A percentile compares a stretch with the other conserved stretches of the same genome.
Evolutionary conservation across 1,139 yeast species (phyloP).

Genomic region (Geotrichum siamense): DNA sequence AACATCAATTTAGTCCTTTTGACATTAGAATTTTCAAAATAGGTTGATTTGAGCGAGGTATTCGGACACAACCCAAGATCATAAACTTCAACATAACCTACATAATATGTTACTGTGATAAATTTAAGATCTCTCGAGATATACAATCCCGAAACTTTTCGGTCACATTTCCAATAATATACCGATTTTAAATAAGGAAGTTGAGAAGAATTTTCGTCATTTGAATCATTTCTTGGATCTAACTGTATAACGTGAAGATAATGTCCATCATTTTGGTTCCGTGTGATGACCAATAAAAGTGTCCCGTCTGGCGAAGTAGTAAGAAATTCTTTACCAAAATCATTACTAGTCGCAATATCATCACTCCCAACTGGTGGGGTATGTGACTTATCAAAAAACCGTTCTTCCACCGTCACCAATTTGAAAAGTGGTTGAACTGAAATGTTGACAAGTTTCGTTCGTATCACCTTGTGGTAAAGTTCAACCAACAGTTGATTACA

Average conservation of each 20-base stretch:
- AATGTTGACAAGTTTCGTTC: conserved; percentile 12
- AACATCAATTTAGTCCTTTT: conserved; percentile 16
- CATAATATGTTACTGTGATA: conserved; percentile 16
- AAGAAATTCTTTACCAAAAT: conserved; percentile 16
- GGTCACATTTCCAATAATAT: conserved; percentile 15
- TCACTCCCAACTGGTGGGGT: no score
- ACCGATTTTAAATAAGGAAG: conserved; percentile 12
- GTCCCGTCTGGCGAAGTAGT: conserved; percentile 17
- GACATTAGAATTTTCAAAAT: background rate
- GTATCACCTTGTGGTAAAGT: conserved; percentile 14
- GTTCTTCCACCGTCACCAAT: conserved; percentile 6
- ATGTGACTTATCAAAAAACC: no score
- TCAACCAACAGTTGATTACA: conserved; percentile 8
- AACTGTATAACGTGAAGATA: conserved; percentile 11
- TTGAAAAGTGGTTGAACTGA: conserved; percentile 14
- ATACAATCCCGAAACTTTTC: conserved; percentile 12
- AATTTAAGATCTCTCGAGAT: conserved; percentile 15
- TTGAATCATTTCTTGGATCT: background rate
- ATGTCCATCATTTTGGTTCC: conserved; percentile 12
- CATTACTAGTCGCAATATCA: no score
- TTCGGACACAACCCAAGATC: conserved; percentile 8
- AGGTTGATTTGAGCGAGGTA: background rate
- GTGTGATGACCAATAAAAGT: conserved; percentile 10
- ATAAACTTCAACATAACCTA: conserved; percentile 19
- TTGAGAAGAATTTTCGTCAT: background rate